A percentile compares a stretch with the other conserved stretches of the same genome.
Evolutionary conservation across 108 stramenopile genomes (phyloP).

Genomic region (Cyclotella choctawhatcheeana): DNA sequence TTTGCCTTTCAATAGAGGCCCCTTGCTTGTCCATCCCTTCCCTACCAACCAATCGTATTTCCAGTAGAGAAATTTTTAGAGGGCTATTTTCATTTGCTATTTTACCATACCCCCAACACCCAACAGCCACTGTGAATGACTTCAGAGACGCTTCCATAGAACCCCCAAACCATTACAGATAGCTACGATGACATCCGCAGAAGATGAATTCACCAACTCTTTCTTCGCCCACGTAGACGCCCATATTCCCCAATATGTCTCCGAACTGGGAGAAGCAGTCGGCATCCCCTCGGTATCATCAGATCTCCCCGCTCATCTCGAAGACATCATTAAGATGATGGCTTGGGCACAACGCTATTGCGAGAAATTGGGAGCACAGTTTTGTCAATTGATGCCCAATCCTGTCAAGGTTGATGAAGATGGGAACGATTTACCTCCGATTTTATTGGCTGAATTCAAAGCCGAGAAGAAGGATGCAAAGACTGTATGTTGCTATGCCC

Average conservation of each 20-base stretch:
- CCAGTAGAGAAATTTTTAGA: no score
- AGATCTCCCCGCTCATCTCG: conserved; percentile 65
- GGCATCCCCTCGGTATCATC: conserved; percentile 81
- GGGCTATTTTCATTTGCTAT: no score
- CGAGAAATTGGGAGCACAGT: conserved; percentile 61
- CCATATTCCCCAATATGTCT: conserved; percentile 35
- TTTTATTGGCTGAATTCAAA: conserved; percentile 65
- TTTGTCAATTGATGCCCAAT: conserved; percentile 60
- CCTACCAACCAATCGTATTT: no score
- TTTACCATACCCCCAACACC: no score
- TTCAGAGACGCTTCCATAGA: no score
- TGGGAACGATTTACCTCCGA: conserved; percentile 65
- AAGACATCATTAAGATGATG: conserved; percentile 76
- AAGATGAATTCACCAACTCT: neutral
- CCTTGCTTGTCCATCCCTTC: no score
- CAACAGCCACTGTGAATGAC: no score
- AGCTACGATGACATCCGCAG: neutral
- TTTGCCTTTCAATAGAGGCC: neutral
- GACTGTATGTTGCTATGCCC: conserved; percentile 81
- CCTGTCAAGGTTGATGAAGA: conserved; percentile 48
- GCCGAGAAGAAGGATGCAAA: conserved; percentile 59
- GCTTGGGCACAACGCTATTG: conserved; percentile 71
- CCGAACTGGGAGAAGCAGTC: conserved; percentile 50
- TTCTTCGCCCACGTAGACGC: conserved; percentile 45
- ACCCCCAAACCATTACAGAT: neutral